A percentile compares a stretch with the other conserved stretches of the same genome.
Conservation (phyloP, 139 green algal species). For the Volvox africanus region DNA sequence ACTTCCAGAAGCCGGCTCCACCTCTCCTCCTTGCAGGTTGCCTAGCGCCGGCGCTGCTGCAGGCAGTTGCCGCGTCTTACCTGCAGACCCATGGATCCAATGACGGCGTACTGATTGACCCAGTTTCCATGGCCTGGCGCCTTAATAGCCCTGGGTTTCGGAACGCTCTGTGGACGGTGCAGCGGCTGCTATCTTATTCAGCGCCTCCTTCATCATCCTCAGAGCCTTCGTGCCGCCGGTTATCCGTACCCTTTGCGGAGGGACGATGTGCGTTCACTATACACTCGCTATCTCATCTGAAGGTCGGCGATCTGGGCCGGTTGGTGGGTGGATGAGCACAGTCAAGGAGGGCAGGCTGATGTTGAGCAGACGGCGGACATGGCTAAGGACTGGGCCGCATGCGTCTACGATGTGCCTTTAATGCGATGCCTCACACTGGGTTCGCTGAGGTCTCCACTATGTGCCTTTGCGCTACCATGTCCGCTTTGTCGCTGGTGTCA, state of each 20-base stretch:
- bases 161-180: slow-evolving; percentile 23
- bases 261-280: slow-evolving; percentile 33
- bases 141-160: background rate
- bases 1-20: background rate
- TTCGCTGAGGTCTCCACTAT: too few relatives aligned
- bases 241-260: slow-evolving; percentile 22
- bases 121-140: slow-evolving; percentile 2
- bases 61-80: slow-evolving; percentile 18
- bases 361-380: too few relatives aligned
- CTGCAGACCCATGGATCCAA: slow-evolving; percentile 31
- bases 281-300: slow-evolving; percentile 2
- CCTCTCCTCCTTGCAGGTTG: background rate
- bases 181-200: slow-evolving; percentile 32
- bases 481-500: too few relatives aligned
- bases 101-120: slow-evolving; percentile 16
- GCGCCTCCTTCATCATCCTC: background rate
- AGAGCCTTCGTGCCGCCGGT: background rate
- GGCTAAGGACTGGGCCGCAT: too few relatives aligned
- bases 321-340: too few relatives aligned
- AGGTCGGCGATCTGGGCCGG: background rate
- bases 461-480: too few relatives aligned
- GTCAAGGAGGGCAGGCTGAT: too few relatives aligned
- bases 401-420: too few relatives aligned
- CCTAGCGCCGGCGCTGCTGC: slow-evolving; percentile 15
- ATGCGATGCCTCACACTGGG: too few relatives aligned